Evolutionary conservation across 768 basidiomycete genomes (phyloP), one percentile per base, ranked within the genome.

Genomic region (Tephrocybe sp.): DNA sequence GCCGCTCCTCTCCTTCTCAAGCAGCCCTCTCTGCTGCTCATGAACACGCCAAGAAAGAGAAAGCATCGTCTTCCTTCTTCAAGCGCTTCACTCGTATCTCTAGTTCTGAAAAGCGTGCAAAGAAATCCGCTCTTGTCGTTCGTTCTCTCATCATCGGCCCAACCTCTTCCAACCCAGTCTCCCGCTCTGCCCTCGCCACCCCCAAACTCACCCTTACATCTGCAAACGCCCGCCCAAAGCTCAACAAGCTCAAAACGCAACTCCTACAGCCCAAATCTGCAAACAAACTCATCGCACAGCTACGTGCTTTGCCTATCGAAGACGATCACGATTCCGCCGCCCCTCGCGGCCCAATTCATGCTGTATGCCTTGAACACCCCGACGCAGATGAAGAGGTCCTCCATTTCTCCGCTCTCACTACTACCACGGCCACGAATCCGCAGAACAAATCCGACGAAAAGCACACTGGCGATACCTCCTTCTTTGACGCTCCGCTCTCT

Each of bases 131-230:
- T 2, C 52, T 78, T 45, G 64, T 81, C 37, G 69, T 88, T 33
- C 84, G 85, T 45, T 72, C 80, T 8, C 70, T 91, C 55, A 91
- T 91, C 54, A 64, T 88, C 53, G 90, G 88, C 2, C 71, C 72
- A 19, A 53, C 69, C 38, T 9, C 37, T 18, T 56, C 71, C 27
- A 29, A 5, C 27, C 11, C 27, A 11, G 6, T 11, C 27, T 29
- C 27, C 11, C 27, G 11, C 5, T 29, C 27, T 29, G 11, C 27
- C 27, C 27, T 11, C 37, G 52, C 56, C 3, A 57, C 68, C 16
- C 70, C 74, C 21, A 64, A 65, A 48, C 71, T 76, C 48, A 66
- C 74, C 10, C 70, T 76, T 48, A 66, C 74, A 9, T 68, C 69
- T 42, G 55, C 68, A 4, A 53, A 70, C 10, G 76, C 79, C 27